Percentiles rank a stretch among this genome's conserved stretches.
Conservation (phyloP, 805 yeast genomes). For the Nakazawaea ernobii region DNA sequence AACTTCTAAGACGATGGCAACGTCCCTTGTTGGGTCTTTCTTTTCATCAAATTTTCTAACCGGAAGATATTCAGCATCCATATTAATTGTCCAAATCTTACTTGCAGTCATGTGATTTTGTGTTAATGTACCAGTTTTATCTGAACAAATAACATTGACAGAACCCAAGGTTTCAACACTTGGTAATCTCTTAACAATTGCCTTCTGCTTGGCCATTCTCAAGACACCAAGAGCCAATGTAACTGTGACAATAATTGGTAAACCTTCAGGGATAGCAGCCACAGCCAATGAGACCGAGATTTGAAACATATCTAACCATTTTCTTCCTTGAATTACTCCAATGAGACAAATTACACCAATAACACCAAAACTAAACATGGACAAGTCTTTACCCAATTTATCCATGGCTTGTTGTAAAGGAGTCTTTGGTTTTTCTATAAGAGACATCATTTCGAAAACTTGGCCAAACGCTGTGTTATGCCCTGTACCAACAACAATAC, state of each 20-base stretch:
- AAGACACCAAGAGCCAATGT: slow-evolving; percentile 94
- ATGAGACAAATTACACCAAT: slow-evolving; percentile 89
- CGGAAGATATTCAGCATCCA: slow-evolving; percentile 27
- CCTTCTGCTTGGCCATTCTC: slow-evolving; percentile 92
- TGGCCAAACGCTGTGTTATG: slow-evolving; percentile 87
- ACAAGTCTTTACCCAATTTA: slow-evolving; percentile 85
- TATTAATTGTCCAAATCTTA: slow-evolving; percentile 73
- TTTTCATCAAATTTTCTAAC: slow-evolving; percentile 44
- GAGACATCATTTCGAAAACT: slow-evolving; percentile 92
- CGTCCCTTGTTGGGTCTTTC: slow-evolving; percentile 41
- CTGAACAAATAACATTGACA: slow-evolving; percentile 89
- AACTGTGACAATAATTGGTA: slow-evolving; percentile 96
- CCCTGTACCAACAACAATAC: slow-evolving; percentile 90
- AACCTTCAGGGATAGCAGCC: slow-evolving; percentile 98
- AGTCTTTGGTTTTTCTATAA: slow-evolving; percentile 95
- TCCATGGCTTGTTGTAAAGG: slow-evolving; percentile 97
- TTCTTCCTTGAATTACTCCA: slow-evolving; percentile 87
- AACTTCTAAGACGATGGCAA: slow-evolving; percentile 49
- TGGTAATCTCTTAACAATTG: slow-evolving; percentile 90
- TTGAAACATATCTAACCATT: slow-evolving; percentile 97
- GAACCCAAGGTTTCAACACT: slow-evolving; percentile 94
- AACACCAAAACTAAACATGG: slow-evolving; percentile 75
- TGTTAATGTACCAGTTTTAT: slow-evolving; percentile 87
- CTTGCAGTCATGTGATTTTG: slow-evolving; percentile 89
- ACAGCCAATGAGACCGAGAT: slow-evolving; percentile 96